Percentiles rank a stretch among this genome's conserved stretches.
Evolutionary conservation across 106 monocot species (phyloP).

Genomic region (Alisma plantagoaquatica): DNA sequence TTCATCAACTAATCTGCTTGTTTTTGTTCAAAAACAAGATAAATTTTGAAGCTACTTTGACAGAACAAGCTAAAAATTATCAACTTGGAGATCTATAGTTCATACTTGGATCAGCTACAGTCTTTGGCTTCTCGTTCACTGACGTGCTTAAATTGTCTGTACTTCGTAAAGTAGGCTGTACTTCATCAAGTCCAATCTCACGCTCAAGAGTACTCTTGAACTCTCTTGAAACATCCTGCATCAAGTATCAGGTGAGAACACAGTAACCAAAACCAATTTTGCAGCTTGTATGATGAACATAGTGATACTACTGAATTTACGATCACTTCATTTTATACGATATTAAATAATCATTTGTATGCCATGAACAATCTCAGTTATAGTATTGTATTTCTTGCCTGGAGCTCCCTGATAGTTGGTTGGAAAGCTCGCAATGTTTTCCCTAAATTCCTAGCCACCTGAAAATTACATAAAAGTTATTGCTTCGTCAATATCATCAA

Average conservation of each 20-base stretch:
- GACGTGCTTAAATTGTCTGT: neutral
- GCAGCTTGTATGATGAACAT: too few species aligned
- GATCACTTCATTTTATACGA: too few species aligned
- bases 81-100: too few species aligned
- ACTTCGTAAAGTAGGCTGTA: conserved; percentile 19
- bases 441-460: conserved; percentile 90
- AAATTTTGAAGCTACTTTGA: too few species aligned
- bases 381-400: too few species aligned
- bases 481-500: too few species aligned
- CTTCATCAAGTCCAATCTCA: conserved; percentile 92
- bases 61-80: too few species aligned
- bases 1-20: too few species aligned
- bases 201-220: conserved; percentile 93
- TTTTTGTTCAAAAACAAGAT: too few species aligned
- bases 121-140: neutral
- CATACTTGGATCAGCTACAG: neutral
- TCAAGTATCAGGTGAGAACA: neutral
- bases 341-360: neutral
- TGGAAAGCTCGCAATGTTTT: conserved; percentile 93
- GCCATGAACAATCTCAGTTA: too few species aligned
- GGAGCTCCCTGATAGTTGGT: conserved; percentile 93
- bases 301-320: too few species aligned
- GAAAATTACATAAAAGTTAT: conserved; percentile 17
- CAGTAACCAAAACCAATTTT: neutral
- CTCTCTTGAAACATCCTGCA: conserved; percentile 95